Base-by-base conservation (phyloP, 805 yeast species). In the Schizosaccharomyces octosporus region DNA sequence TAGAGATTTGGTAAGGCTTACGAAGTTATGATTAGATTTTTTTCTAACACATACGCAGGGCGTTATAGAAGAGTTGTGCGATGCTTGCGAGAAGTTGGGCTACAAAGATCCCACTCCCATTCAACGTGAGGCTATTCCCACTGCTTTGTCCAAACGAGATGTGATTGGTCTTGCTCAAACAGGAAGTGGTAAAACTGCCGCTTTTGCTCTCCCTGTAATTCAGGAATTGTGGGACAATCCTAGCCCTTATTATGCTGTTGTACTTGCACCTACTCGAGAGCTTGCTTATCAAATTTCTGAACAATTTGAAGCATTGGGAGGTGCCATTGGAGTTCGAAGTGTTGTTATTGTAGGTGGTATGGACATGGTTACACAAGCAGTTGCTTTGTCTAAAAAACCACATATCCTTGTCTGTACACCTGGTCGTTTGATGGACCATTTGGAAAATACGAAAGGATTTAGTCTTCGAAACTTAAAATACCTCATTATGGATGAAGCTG, bases 131-230 rank as follows among this genome's bases (percentile, higher is more conserved):
- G 80, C 96, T 13, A 85, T 90, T 64, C 97, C 97, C 1, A 84
- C 85, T 65, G 96, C 95, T 2, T 73, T 93, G 21, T 81, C 84
- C 66, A 96, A 96, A 2, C 81, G 87, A 65, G 98, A 90, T 73
- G 83, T 90, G 59, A 88, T 90, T 68, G 98, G 98, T 15, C 78
- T 90, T 64, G 98, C 98, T 0, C 96, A 90, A 69, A 90, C 98
- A 0, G 98, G 98, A 57, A 87, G 96, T 3, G 98, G 98, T 65
- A 90, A 90, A 72, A 93, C 98, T 0, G 98, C 97, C 0, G 98
- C 98, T 0, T 93, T 93, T 76, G 97, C 97, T 7, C 81, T 93
- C 61, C 98, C 98, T 1, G 87, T 93, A 57, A 76, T 93, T 41
- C 97, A 93, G 71, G 82, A 87, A 0, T 75, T 93, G 59, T 89